Percentiles rank a stretch among this genome's conserved stretches.
Evolutionary conservation across 768 basidiomycete genomes (phyloP).

Genomic region (Dioszegia crocea): DNA sequence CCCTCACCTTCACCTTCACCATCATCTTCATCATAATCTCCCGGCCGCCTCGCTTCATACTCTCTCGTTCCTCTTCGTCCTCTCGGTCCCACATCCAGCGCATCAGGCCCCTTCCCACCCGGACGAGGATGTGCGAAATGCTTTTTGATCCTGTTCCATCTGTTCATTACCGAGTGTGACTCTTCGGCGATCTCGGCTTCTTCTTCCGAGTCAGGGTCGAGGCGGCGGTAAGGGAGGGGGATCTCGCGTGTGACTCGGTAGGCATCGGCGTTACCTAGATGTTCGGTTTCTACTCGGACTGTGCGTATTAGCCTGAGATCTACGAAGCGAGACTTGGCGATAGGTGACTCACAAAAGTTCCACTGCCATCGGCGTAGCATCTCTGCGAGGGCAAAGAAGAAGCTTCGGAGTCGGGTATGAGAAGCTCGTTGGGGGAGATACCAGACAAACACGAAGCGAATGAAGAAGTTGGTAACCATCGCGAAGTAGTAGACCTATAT

Average conservation of each 20-base stretch:
- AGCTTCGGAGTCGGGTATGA: conserved; percentile 58
- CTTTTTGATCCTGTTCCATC: conserved; percentile 5
- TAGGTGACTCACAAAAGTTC: conserved; percentile 78
- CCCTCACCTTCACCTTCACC: not conserved
- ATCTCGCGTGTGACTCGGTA: conserved; percentile 81
- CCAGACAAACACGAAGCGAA: conserved; percentile 78
- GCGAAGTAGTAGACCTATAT: conserved; percentile 45
- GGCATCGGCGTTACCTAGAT: conserved; percentile 86
- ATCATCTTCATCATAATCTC: conserved; percentile 14
- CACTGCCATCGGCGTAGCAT: conserved; percentile 77
- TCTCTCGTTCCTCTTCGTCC: conserved; percentile 31
- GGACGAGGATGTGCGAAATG: not conserved
- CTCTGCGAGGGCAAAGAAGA: conserved; percentile 68
- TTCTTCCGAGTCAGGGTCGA: conserved; percentile 52
- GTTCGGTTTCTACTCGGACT: conserved; percentile 86
- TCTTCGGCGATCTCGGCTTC: conserved; percentile 45
- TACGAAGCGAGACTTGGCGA: conserved; percentile 39
- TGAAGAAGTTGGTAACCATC: conserved; percentile 63
- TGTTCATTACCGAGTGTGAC: conserved; percentile 28
- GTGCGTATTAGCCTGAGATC: not conserved
- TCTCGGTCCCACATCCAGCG: conserved; percentile 33
- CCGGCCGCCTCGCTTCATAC: conserved; percentile 41
- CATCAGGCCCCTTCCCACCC: conserved; percentile 24
- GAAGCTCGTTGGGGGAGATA: conserved; percentile 62
- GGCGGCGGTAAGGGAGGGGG: conserved; percentile 69